Conservation (phyloP, 768 basidiomycete species). For the Leccinum uliginosum region DNA sequence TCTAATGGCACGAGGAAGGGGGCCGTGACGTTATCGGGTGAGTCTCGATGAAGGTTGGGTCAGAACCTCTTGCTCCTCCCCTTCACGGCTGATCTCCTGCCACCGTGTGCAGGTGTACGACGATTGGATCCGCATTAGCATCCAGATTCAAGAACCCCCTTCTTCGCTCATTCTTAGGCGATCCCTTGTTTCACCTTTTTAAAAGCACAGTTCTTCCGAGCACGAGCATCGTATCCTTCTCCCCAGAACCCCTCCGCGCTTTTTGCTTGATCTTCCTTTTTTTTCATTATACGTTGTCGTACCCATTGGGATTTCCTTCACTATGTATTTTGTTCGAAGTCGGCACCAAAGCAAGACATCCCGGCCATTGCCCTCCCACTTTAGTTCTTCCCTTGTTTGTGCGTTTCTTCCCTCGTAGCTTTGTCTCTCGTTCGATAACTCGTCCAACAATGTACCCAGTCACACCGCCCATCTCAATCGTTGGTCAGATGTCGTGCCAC, state of each 20-base stretch:
- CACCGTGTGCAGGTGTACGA: constrained; percentile 24
- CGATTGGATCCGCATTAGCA: constrained; percentile 11
- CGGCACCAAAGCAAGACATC: constrained; percentile 21
- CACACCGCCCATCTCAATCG: constrained; percentile 27
- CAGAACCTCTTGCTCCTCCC: constrained; percentile 1
- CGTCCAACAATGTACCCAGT: constrained; percentile 8
- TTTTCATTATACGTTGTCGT: not conserved
- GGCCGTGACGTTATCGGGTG: constrained; percentile 9
- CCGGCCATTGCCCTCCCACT: not conserved
- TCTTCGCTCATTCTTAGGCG: not conserved
- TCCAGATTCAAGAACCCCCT: not conserved
- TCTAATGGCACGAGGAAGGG: constrained; percentile 23
- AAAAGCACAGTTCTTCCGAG: not conserved
- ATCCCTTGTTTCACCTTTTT: not conserved
- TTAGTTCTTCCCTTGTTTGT: not conserved
- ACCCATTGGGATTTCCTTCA: not conserved
- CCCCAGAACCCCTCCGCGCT: not conserved
- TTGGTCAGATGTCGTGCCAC: constrained; percentile 57
- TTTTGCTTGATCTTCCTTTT: not conserved
- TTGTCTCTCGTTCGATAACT: constrained; percentile 22
- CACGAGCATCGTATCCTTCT: not conserved
- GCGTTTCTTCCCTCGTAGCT: constrained; percentile 8
- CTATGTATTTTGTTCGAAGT: constrained; percentile 16
- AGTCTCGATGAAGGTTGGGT: constrained; percentile 23
- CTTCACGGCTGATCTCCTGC: constrained; percentile 8